Conservation (phyloP, 805 yeast genomes). For the Nakazawaea sp. region DNA sequence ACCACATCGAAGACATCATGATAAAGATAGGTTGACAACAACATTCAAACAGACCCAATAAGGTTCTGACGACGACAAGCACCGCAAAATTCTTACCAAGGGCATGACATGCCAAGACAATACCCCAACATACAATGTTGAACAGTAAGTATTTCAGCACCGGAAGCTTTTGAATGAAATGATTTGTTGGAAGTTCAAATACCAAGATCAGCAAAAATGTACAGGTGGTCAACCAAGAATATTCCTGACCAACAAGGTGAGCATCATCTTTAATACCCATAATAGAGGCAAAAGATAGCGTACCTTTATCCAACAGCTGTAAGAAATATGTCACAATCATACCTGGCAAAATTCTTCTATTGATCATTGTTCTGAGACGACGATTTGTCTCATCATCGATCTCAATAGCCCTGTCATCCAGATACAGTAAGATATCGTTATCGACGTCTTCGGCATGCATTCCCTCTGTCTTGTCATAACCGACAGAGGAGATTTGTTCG, state of each 20-base stretch:
- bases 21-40: constrained; percentile 36
- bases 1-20: constrained; percentile 42
- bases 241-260: constrained; percentile 20
- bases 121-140: constrained; percentile 33
- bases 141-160: constrained; percentile 25
- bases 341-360: constrained; percentile 34
- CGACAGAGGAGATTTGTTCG: neutral
- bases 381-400: constrained; percentile 20
- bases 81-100: constrained; percentile 39
- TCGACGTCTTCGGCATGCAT: neutral
- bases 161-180: constrained; percentile 28
- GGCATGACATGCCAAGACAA: constrained; percentile 39
- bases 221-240: constrained; percentile 17
- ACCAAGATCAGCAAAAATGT: constrained; percentile 33
- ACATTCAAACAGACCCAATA: constrained; percentile 43
- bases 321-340: constrained; percentile 36
- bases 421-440: constrained; percentile 1
- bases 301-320: constrained; percentile 57
- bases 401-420: constrained; percentile 14
- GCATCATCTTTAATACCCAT: constrained; percentile 18
- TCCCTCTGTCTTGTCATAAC: neutral
- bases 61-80: constrained; percentile 38
- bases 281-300: constrained; percentile 24
- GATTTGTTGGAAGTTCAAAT: constrained; percentile 28
- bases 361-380: constrained; percentile 17